phyloP scores from a whole-genome alignment of 1,284 basidiomycete genomes.

The Pyrrhoderma lamaoense region DNA sequence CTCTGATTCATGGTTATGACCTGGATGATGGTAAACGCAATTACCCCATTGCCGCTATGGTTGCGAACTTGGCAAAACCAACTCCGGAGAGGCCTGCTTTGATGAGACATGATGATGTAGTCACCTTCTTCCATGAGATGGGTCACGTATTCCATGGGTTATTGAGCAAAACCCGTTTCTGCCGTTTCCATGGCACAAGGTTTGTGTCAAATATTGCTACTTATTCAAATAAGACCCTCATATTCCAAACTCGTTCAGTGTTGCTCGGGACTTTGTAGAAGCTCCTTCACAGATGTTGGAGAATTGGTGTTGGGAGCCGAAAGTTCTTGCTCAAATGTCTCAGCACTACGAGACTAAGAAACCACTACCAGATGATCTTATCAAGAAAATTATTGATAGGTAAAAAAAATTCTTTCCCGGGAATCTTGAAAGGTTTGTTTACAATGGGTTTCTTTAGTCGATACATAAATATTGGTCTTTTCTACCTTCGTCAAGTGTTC shows the following conservation, averaged over 20 bases:
- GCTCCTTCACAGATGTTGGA: slow-evolving; percentile 87
- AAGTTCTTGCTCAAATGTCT: slow-evolving; percentile 68
- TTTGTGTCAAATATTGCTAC: slow-evolving; percentile 22
- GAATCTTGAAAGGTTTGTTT: no score
- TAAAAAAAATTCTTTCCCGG: no score
- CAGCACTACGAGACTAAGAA: slow-evolving; percentile 71
- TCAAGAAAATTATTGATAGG: slow-evolving; percentile 75
- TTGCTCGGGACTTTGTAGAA: slow-evolving; percentile 80
- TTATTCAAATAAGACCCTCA: no score
- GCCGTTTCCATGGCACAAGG: slow-evolving; percentile 75
- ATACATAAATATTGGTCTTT: slow-evolving; percentile 73
- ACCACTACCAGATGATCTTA: slow-evolving; percentile 66
- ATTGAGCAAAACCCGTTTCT: slow-evolving; percentile 62
- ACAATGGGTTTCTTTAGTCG: slow-evolving; percentile 55
- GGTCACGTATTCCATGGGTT: slow-evolving; percentile 85
- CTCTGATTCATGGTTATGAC: slow-evolving; percentile 55
- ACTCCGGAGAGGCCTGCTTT: slow-evolving; percentile 74
- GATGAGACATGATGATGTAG: slow-evolving; percentile 76
- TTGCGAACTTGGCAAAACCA: slow-evolving; percentile 80
- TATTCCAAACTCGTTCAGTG: no score
- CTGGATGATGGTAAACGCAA: slow-evolving; percentile 47
- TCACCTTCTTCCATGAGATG: slow-evolving; percentile 79
- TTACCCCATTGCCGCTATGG: slow-evolving; percentile 77
- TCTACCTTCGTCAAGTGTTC: slow-evolving; percentile 76
- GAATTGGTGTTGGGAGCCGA: slow-evolving; percentile 84